Conservation (phyloP, 139 green algal species). For the Zygnema circumcarinatum region DNA sequence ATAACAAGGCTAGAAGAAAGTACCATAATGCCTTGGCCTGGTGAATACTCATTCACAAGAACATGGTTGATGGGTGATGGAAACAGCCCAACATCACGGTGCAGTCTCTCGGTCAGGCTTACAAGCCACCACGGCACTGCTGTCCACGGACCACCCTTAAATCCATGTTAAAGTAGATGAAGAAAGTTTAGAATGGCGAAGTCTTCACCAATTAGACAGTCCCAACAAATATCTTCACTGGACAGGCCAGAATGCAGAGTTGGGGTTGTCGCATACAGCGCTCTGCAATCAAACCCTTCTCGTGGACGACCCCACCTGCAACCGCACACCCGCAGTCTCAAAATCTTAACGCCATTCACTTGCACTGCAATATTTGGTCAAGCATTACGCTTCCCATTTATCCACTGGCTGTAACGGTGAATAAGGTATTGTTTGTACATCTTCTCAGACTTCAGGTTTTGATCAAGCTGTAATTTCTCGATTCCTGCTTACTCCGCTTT, state of each 20-base stretch:
- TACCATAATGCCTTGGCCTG: constrained; percentile 59
- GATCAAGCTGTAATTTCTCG: too few relatives aligned
- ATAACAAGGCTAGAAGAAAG: too few relatives aligned
- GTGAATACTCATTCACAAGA: constrained; percentile 58
- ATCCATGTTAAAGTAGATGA: not conserved
- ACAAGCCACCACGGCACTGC: constrained; percentile 43
- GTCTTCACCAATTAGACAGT: not conserved
- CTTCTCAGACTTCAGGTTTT: not conserved
- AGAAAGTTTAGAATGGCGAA: not conserved
- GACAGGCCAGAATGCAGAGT: not conserved
- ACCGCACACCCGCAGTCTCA: not conserved
- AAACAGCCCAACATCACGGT: constrained; percentile 29
- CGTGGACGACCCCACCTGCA: constrained; percentile 41
- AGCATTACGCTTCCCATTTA: not conserved
- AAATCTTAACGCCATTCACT: not conserved
- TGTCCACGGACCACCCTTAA: constrained; percentile 1
- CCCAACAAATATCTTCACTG: not conserved
- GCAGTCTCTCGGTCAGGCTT: constrained; percentile 29
- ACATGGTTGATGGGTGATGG: constrained; percentile 48
- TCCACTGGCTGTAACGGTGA: not conserved
- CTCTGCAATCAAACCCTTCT: constrained; percentile 40
- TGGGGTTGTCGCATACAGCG: constrained; percentile 12
- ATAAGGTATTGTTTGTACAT: not conserved
- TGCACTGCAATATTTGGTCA: not conserved
- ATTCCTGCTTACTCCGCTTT: too few relatives aligned